Evolutionary conservation across 805 yeast species (phyloP).

Genomic region (Yarrowia hollandica): DNA sequence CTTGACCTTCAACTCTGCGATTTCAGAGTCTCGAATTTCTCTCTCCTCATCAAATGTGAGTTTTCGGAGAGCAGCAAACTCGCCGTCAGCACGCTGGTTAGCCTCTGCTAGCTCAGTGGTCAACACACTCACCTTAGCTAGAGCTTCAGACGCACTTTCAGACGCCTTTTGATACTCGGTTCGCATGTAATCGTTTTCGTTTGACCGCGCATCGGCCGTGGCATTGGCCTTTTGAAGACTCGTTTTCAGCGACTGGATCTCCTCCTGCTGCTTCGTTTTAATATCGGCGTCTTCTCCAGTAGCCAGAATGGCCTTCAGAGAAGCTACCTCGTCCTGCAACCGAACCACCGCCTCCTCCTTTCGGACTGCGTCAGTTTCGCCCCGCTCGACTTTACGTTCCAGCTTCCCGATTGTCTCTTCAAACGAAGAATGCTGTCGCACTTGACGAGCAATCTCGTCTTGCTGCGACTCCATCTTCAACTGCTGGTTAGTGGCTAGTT

Average conservation of each 20-base stretch:
- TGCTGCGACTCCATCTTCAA: slow-evolving; percentile 48
- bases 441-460: slow-evolving; percentile 49
- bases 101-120: slow-evolving; percentile 35
- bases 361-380: slow-evolving; percentile 33
- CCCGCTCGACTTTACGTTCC: slow-evolving; percentile 37
- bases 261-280: slow-evolving; percentile 43
- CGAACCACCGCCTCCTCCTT: slow-evolving; percentile 37
- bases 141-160: slow-evolving; percentile 38
- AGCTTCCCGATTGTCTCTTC: slow-evolving; percentile 34
- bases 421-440: slow-evolving; percentile 48
- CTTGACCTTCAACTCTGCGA: slow-evolving; percentile 37
- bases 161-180: slow-evolving; percentile 39
- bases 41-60: slow-evolving; percentile 40
- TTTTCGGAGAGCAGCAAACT: slow-evolving; percentile 36
- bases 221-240: slow-evolving; percentile 48
- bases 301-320: slow-evolving; percentile 36
- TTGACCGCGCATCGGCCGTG: slow-evolving; percentile 49
- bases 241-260: slow-evolving; percentile 50
- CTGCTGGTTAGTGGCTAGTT: slow-evolving; percentile 45
- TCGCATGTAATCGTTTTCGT: slow-evolving; percentile 61
- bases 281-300: slow-evolving; percentile 37
- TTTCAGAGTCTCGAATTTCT: slow-evolving; percentile 36
- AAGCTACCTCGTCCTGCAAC: slow-evolving; percentile 40
- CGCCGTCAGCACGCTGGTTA: slow-evolving; percentile 35
- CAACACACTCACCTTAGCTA: slow-evolving; percentile 38